Evolutionary conservation across 768 basidiomycete species (phyloP).

Genomic region (Chalciporus chontae): DNA sequence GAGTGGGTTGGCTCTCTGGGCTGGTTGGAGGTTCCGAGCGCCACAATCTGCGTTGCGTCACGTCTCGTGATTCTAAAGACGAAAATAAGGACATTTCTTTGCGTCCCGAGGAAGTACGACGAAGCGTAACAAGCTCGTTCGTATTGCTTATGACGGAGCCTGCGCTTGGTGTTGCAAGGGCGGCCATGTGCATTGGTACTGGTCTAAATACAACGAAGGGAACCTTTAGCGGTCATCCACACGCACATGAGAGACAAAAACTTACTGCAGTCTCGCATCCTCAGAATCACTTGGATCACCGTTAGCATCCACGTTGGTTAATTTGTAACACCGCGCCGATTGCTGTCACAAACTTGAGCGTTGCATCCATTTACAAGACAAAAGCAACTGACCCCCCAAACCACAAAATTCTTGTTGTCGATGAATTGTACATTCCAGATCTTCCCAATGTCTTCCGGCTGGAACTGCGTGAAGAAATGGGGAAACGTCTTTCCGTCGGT

Average conservation of each 20-base stretch:
- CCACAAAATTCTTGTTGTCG: conserved; percentile 20
- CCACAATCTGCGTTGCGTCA: conserved; percentile 17
- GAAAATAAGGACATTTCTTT: conserved; percentile 19
- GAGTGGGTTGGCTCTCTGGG: conserved; percentile 5
- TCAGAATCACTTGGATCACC: conserved; percentile 6
- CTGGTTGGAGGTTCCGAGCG: conserved; percentile 8
- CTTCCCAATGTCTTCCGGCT: conserved; percentile 18
- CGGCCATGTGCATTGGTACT: conserved; percentile 1
- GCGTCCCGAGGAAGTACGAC: conserved; percentile 14
- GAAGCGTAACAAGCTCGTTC: conserved; percentile 18
- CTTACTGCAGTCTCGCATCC: conserved; percentile 18
- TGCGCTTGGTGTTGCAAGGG: conserved; percentile 7
- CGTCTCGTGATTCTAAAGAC: conserved; percentile 6
- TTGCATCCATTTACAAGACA: neutral
- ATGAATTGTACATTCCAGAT: conserved; percentile 20
- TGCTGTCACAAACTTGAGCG: conserved; percentile 11
- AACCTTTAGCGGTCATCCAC: conserved; percentile 6
- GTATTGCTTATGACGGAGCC: conserved; percentile 8
- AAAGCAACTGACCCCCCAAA: conserved; percentile 23
- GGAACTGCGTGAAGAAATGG: conserved; percentile 12
- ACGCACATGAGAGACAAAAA: neutral
- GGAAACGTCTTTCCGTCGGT: neutral
- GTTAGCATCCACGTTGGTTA: conserved; percentile 10
- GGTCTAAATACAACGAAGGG: conserved; percentile 5
- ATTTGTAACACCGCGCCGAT: conserved; percentile 19